These are phyloP conservation scores for Isabelozyma pseudorhagii DNA, from an alignment of 805 yeast species.

Conservation along the genomic window DNA sequence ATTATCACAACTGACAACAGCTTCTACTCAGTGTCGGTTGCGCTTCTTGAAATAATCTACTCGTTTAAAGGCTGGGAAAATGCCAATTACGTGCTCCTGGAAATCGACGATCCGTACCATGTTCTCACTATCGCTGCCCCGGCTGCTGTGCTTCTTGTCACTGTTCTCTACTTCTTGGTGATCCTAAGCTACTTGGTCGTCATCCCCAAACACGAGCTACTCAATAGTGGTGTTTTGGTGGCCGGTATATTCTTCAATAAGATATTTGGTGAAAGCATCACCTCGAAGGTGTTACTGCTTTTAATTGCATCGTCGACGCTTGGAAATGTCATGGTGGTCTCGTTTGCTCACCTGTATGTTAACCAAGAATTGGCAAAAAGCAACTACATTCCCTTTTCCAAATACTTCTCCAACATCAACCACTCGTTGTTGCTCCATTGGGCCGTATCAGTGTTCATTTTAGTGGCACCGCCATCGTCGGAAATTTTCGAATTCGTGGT, in stretches of 20 bases:
- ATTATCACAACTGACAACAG: slow-evolving; percentile 39
- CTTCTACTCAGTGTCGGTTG: slow-evolving; percentile 52
- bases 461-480: slow-evolving; percentile 59
- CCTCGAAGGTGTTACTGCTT: slow-evolving; percentile 49
- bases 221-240: slow-evolving; percentile 56
- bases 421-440: slow-evolving; percentile 54
- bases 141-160: slow-evolving; percentile 50
- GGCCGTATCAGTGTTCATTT: slow-evolving; percentile 50
- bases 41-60: slow-evolving; percentile 55
- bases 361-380: slow-evolving; percentile 56
- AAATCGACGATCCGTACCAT: slow-evolving; percentile 52
- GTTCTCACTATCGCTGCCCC: slow-evolving; percentile 63
- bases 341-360: slow-evolving; percentile 58
- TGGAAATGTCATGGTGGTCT: slow-evolving; percentile 64
- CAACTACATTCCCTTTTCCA: slow-evolving; percentile 49
- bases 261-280: slow-evolving; percentile 54
- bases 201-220: slow-evolving; percentile 45
- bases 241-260: slow-evolving; percentile 61
- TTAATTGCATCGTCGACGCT: slow-evolving; percentile 59
- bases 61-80: slow-evolving; percentile 73
- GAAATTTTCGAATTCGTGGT: slow-evolving; percentile 63
- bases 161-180: slow-evolving; percentile 53
- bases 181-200: slow-evolving; percentile 57
- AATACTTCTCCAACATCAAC: slow-evolving; percentile 39
- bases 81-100: slow-evolving; percentile 60